These are phyloP conservation scores for Colletotrichum coccodes DNA, from an alignment of 2,329 filamentous ascomycete species.

Conservation along the genomic window DNA sequence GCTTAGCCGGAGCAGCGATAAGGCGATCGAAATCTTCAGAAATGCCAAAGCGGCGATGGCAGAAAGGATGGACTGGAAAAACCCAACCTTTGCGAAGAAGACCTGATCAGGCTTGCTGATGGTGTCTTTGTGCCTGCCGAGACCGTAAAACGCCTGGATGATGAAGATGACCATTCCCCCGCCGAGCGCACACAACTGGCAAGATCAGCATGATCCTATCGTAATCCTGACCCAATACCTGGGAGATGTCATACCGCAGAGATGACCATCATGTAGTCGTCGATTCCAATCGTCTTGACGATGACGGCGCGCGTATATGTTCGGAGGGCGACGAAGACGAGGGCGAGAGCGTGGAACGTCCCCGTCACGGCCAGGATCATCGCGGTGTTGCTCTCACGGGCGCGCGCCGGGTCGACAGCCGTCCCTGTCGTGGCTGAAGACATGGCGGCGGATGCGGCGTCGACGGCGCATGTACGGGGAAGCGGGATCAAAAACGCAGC, in stretches of 20 bases:
- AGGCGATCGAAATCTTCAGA: conserved; percentile 38
- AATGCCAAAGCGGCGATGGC: conserved; percentile 40
- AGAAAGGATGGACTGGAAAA: conserved; percentile 56
- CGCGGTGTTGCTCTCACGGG: conserved; percentile 39
- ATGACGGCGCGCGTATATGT: conserved; percentile 36
- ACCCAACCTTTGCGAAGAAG: conserved; percentile 51
- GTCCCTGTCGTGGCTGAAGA: background rate
- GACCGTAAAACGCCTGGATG: conserved; percentile 53
- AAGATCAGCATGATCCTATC: background rate
- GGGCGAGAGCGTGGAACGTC: conserved; percentile 37
- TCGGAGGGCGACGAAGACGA: conserved; percentile 32
- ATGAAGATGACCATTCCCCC: conserved; percentile 48
- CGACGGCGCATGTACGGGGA: background rate
- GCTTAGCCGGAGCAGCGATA: conserved; percentile 37
- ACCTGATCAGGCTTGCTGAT: conserved; percentile 45
- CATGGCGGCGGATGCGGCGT: conserved; percentile 10
- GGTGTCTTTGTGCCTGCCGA: conserved; percentile 55
- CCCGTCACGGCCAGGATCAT: conserved; percentile 37
- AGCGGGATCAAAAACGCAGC: background rate
- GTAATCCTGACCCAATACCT: background rate
- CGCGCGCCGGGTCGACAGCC: conserved; percentile 33
- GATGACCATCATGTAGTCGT: conserved; percentile 42
- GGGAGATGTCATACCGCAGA: conserved; percentile 36
- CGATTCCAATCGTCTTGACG: conserved; percentile 38
- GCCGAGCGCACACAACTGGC: conserved; percentile 39